A percentile compares a stretch with the other conserved stretches of the same genome.
Conservation (phyloP, 78 protist species). For the Chrysochromulina parva region DNA sequence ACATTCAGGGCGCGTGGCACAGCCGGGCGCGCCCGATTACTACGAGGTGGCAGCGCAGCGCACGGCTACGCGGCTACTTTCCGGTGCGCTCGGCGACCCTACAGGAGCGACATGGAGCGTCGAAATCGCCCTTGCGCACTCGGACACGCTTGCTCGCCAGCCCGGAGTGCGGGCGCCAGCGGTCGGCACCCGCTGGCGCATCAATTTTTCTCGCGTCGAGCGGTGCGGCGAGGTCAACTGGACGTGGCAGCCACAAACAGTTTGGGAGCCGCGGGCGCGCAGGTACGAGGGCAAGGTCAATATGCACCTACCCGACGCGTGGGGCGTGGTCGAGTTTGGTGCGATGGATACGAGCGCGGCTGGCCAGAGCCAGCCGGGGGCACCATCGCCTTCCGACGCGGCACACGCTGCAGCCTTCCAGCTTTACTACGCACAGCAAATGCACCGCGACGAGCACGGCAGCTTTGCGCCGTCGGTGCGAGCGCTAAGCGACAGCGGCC, state of each 20-base stretch:
- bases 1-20: background rate
- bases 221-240: background rate
- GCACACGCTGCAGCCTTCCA: background rate
- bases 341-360: background rate
- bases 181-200: conserved; percentile 15
- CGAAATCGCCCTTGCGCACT: conserved; percentile 35
- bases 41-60: background rate
- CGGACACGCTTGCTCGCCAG: background rate
- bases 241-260: background rate
- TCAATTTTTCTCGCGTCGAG: conserved; percentile 43
- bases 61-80: background rate
- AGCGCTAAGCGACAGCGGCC: no score
- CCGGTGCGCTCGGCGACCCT: conserved; percentile 28
- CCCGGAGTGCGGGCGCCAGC: background rate
- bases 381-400: background rate
- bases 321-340: conserved; percentile 33
- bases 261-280: background rate
- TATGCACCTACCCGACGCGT: conserved; percentile 49
- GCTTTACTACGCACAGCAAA: background rate
- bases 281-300: background rate
- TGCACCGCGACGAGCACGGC: background rate
- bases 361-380: background rate
- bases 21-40: background rate
- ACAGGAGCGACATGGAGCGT: conserved; percentile 21
- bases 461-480: no score